Evolutionary conservation across 2,329 filamentous ascomycete species (phyloP), one percentile per base, ranked within the genome.

Genomic region (Polytolypa hystricis): DNA sequence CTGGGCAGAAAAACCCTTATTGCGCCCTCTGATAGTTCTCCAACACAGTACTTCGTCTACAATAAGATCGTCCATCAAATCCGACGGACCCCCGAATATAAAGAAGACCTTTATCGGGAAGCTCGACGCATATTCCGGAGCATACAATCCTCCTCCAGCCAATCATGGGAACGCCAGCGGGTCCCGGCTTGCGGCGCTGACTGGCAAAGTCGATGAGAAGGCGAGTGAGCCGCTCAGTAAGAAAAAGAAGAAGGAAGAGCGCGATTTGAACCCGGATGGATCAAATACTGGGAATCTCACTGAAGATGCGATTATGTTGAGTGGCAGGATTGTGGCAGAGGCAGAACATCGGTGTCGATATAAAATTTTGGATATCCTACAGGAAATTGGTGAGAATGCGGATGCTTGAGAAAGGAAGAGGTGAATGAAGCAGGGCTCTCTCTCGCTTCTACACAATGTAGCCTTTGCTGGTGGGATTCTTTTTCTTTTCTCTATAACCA

Each of bases 291-390:
- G 36, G 9, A 38, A 34, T 17, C 17, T 38, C 15, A 38, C 23
- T n/a, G 30, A 38, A n/a, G 36, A 34, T 10, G 30, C 20, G n/a
- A 38, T 38, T 23, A 14, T 29, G 15, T n/a, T 38, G 21, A 38
- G 30, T 15, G 28, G 29, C 30, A 33, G 36, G 36, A 28, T 38
- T 11, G 36, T 38, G 5, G 10, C 2, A 5, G 36, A 38, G 30
- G 36, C 29, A 1, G 36, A 38, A 12, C 30, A 38, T 10, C 20
- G 30, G n/a, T 11, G 33, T 12, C 20, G 29, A 8, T 38, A 38
- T 30, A 38, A 38, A 30, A 19, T 33, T 11, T 28, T 38, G n/a
- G 30, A 33, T n/a, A 16, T 38, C 4, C 15, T 38, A 5, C 11
- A 38, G 23, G 30, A 33, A 21, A n/a, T 34, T 14, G 36, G 21